phyloP scores from a whole-genome alignment of 2,329 filamentous ascomycete species.

The Xylariaceae sp. region DNA sequence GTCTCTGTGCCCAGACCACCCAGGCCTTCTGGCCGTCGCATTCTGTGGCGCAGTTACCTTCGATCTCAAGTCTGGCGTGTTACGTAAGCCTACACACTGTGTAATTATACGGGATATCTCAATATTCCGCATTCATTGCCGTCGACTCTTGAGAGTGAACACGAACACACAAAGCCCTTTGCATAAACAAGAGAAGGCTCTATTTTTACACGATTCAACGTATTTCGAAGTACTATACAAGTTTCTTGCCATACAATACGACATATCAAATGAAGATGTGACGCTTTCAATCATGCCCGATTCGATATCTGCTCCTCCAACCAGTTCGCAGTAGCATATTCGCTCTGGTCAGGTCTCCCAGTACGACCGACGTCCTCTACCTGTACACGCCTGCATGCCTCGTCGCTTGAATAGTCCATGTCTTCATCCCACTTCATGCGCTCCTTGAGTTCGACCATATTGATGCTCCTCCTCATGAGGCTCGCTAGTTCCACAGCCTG shows the following conservation, averaged over 20 bases:
- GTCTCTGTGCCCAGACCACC: not conserved
- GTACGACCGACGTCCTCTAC: conserved; percentile 34
- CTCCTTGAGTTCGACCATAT: conserved; percentile 41
- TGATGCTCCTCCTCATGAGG: conserved; percentile 45
- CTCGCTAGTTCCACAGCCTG: conserved; percentile 44
- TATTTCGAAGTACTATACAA: not conserved
- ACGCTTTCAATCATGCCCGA: not conserved
- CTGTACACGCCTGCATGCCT: conserved; percentile 36
- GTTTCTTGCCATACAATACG: no score
- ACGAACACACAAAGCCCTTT: no score
- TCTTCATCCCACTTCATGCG: conserved; percentile 38
- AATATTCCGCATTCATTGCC: no score
- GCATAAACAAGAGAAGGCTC: no score
- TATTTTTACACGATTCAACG: not conserved
- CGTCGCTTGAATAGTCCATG: conserved; percentile 29
- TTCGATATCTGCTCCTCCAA: conserved; percentile 16
- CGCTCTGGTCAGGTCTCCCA: conserved; percentile 14
- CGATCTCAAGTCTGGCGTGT: no score
- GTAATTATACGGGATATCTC: no score
- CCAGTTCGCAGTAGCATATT: conserved; percentile 21
- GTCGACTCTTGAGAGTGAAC: no score
- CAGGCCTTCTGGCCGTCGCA: not conserved
- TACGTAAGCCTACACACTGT: no score
- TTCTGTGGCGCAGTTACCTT: no score
- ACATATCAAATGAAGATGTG: no score